Conservation (phyloP, 345 rosid species). For the Pseudoturritis turrita region DNA sequence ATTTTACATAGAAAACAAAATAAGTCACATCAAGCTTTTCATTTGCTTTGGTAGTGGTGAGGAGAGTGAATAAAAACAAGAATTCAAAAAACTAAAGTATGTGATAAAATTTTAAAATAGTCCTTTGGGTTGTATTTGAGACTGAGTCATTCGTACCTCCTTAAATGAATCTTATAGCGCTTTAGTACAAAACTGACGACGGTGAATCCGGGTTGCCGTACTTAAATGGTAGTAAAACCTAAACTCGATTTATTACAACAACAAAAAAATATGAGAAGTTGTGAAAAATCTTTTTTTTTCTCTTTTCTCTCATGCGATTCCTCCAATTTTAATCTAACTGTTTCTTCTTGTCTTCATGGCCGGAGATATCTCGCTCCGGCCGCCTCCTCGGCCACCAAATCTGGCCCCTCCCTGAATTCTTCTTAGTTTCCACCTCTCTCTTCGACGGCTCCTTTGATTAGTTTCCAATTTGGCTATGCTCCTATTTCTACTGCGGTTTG, state of each 20-base stretch:
- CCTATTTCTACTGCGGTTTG: no score
- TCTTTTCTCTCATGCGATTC: no score
- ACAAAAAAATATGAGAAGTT: background rate
- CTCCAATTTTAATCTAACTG: no score
- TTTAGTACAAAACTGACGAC: background rate
- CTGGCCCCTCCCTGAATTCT: no score
- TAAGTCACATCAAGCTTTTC: conserved; percentile 26
- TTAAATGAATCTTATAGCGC: background rate
- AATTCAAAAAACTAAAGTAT: background rate
- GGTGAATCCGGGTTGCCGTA: conserved; percentile 5
- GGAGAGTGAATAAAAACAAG: background rate
- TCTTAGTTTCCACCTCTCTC: no score
- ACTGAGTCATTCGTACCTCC: conserved; percentile 17
- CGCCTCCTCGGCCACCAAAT: no score
- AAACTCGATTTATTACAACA: background rate
- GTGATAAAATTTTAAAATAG: no score
- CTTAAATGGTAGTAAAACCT: background rate
- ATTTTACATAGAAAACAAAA: conserved; percentile 23
- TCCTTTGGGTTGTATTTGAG: background rate
- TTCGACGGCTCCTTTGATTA: no score
- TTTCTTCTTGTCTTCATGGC: no score
- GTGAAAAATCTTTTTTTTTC: no score
- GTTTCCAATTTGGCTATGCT: no score
- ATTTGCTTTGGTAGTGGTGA: conserved; percentile 19
- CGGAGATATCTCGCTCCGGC: no score